Evolutionary conservation across 2,329 filamentous ascomycete species (phyloP).

Genomic region (Neonectria hederae): DNA sequence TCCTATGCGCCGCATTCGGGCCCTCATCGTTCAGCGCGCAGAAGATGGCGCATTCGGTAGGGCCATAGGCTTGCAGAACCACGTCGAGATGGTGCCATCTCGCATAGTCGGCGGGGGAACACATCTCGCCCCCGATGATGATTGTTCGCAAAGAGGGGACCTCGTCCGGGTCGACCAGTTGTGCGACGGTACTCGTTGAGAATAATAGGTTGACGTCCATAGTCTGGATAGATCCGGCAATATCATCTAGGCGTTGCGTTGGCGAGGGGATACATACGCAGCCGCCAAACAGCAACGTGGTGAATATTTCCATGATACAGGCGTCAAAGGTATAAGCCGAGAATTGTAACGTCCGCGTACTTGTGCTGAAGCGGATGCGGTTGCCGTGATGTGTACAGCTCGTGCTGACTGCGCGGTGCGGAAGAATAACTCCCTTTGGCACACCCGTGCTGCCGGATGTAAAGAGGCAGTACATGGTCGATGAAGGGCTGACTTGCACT

Average conservation of each 20-base stretch:
- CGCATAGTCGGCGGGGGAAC: slow-evolving; percentile 14
- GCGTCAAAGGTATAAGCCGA: slow-evolving; percentile 32
- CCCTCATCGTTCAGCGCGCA: slow-evolving; percentile 5
- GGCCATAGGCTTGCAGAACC: slow-evolving; percentile 21
- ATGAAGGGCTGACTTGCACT: not conserved
- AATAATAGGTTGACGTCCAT: slow-evolving; percentile 15
- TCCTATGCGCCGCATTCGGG: not conserved
- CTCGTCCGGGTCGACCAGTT: not conserved
- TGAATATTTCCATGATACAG: slow-evolving; percentile 26
- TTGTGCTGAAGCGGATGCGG: slow-evolving; percentile 6
- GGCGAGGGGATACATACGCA: slow-evolving; percentile 33
- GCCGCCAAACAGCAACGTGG: slow-evolving; percentile 20
- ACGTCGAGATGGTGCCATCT: slow-evolving; percentile 15
- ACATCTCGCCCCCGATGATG: slow-evolving; percentile 23
- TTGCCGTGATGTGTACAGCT: slow-evolving; percentile 8
- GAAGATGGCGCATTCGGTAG: slow-evolving; percentile 22
- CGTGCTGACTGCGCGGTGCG: slow-evolving; percentile 23
- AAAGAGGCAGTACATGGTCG: slow-evolving; percentile 23
- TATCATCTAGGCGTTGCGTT: slow-evolving; percentile 25
- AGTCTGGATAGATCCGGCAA: slow-evolving; percentile 17
- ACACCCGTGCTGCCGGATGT: slow-evolving; percentile 40
- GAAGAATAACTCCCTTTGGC: slow-evolving; percentile 37
- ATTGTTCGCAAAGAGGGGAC: not conserved
- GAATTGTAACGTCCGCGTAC: slow-evolving; percentile 24
- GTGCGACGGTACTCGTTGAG: not conserved